Evolutionary conservation across 2,329 filamentous ascomycete genomes (phyloP).

Genomic region (Colletotrichum lini): DNA sequence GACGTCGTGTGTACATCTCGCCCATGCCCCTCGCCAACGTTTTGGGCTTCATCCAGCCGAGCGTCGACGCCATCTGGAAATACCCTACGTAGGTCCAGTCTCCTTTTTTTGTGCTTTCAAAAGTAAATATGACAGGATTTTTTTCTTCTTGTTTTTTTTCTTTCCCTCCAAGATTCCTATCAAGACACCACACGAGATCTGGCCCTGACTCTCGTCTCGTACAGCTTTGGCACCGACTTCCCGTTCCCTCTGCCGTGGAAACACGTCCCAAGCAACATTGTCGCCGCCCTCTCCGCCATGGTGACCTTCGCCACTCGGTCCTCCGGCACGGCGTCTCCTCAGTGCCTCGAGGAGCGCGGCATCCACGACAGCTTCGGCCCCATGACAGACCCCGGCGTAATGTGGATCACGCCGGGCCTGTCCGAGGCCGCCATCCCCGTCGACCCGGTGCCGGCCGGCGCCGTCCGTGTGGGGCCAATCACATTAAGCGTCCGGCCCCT

Average conservation of each 20-base stretch:
- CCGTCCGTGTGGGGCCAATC: conserved; percentile 46
- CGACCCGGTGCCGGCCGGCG: conserved; percentile 43
- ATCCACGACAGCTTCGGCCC: conserved; percentile 43
- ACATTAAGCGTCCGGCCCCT: conserved; percentile 42
- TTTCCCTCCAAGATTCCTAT: not conserved
- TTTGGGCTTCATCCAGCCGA: conserved; percentile 59
- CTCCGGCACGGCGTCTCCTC: not conserved
- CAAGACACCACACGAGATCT: not conserved
- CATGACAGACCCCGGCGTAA: conserved; percentile 43
- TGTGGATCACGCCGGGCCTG: conserved; percentile 47
- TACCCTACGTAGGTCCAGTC: conserved; percentile 55
- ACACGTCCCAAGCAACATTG: conserved; percentile 58
- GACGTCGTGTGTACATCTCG: conserved; percentile 15
- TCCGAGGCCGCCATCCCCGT: conserved; percentile 47
- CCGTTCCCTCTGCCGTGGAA: conserved; percentile 61
- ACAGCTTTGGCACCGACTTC: conserved; percentile 57
- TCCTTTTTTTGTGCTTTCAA: not conserved
- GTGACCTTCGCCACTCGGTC: no score
- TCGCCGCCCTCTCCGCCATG: conserved; percentile 42
- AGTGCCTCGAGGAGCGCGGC: not conserved
- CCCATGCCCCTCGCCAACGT: conserved; percentile 59
- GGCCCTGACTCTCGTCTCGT: no score
- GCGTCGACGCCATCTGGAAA: conserved; percentile 54
- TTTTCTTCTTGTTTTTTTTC: no score
- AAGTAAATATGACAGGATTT: not conserved